Percentiles rank a stretch among this genome's conserved stretches.
Conservation (phyloP, 73 alveolate species). For the Tetrahymena malaccensis region DNA sequence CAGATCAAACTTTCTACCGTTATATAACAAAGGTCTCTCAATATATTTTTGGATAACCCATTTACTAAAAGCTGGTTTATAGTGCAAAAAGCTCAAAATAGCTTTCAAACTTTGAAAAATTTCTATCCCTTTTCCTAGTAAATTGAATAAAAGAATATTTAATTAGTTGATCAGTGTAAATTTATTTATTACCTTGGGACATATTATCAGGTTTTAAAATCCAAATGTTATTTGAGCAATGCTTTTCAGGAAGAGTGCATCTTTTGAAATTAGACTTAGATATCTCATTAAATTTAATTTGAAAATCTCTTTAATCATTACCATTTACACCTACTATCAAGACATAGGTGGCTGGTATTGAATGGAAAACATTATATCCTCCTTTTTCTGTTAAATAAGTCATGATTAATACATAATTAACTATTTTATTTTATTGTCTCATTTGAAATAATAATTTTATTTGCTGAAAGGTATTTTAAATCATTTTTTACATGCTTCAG, state of each 20-base stretch:
- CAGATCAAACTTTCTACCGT: conserved; percentile 84
- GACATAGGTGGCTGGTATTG: conserved; percentile 59
- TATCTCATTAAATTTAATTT: conserved; percentile 39
- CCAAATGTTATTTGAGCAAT: conserved; percentile 83
- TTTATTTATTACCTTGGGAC: not conserved
- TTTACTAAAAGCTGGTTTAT: conserved; percentile 28
- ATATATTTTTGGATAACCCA: conserved; percentile 86
- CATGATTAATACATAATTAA: not conserved
- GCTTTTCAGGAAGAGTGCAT: conserved; percentile 62
- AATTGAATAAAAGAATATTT: not conserved
- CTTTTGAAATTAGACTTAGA: conserved; percentile 30
- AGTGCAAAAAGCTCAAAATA: conserved; percentile 48
- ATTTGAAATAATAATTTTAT: not conserved
- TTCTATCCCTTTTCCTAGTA: conserved; percentile 87
- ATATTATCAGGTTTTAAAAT: conserved; percentile 76
- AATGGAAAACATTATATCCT: conserved; percentile 43
- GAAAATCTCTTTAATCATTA: conserved; percentile 16
- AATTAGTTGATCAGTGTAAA: not conserved
- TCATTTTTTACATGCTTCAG: conserved; percentile 17
- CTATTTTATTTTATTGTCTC: not conserved
- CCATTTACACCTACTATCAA: conserved; percentile 34
- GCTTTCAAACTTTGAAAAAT: conserved; percentile 69
- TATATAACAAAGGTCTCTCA: conserved; percentile 78
- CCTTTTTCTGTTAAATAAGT: not conserved
- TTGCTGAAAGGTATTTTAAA: not conserved